Evolutionary conservation across 2,329 filamentous ascomycete species (phyloP), one percentile per base, ranked within the genome.

Genomic region (Fusarium duplospermum): DNA sequence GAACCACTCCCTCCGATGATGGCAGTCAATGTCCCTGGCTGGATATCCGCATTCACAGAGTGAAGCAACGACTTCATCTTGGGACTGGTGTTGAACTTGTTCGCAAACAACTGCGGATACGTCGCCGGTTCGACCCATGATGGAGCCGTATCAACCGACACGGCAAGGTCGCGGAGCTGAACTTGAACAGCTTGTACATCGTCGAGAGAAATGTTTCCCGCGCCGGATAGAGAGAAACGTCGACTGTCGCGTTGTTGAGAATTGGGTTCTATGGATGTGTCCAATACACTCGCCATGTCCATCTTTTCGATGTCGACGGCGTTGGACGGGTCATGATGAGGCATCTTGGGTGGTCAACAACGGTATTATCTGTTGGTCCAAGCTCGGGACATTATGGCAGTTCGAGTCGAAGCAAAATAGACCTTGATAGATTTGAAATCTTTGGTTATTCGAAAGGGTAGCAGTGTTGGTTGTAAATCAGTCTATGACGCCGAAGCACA

Each of bases 1-100:
- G 90, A 92, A 22, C 93, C 93, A 77, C 91, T 92, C 4, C 92
- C 92, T 11, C 93, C 93, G 66, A 95, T 90, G 62, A 95, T 94
- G 10, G 93, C 93, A 0, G 92, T 94, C 45, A 95, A 81, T 4
- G 90, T 92, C 4, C 93, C 92, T 9, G 89, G 87, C 4, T 86
- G 85, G 79, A 94, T 88, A 27, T 89, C 87, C 3, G 92, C 92
- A 72, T 88, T 88, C 54, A 94, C 88, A 33, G 88, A 87, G 62
- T 91, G 84, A 11, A 95, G 83, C 13, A 95, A 89, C 7, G 83
- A 81, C 77, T 90, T 90, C 67, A 82, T 82, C 8, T 76, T 78
- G 4, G 83, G 79, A 2, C 73, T 75, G 6, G 82, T 84, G 71
- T 82, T 81, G 70, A 83, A 82, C 45, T 77, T 84, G 65, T 78